Percentiles rank a stretch among this genome's conserved stretches.
These are phyloP conservation scores for Eudorina sp. DNA, from an alignment of 139 green algal genomes.

Conservation along the genomic window DNA sequence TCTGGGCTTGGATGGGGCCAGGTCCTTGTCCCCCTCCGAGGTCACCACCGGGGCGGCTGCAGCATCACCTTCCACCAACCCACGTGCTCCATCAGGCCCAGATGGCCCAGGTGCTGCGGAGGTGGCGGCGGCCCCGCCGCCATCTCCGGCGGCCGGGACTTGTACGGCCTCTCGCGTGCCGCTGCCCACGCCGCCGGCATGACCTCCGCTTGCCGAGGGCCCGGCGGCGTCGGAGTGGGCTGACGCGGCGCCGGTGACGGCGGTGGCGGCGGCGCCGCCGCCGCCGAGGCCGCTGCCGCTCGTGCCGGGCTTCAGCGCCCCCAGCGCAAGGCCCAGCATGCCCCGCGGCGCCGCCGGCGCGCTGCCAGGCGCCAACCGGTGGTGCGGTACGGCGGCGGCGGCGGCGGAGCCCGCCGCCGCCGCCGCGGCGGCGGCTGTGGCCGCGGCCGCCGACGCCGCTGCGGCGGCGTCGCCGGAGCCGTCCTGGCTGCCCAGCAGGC, in stretches of 20 bases:
- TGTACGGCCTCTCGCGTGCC: neutral
- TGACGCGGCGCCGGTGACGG: neutral
- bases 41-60: no score
- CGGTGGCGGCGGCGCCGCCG: neutral
- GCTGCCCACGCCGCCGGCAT: neutral
- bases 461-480: neutral
- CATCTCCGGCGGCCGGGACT: neutral
- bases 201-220: neutral
- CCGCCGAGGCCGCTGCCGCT: neutral
- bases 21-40: no score
- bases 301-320: conserved; percentile 15
- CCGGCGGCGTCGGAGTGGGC: neutral
- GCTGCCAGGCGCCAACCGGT: neutral
- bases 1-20: no score
- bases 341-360: conserved; percentile 37
- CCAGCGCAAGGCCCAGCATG: conserved; percentile 49
- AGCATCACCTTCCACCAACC: no score
- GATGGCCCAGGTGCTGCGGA: no score
- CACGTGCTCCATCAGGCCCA: no score
- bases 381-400: neutral
- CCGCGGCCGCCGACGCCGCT: neutral
- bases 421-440: neutral
- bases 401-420: neutral
- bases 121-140: neutral
- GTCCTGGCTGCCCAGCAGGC: neutral